A percentile compares a stretch with the other conserved stretches of the same genome.
Evolutionary conservation across 345 rosid species (phyloP).

Genomic region (Geranium rotundifolium): DNA sequence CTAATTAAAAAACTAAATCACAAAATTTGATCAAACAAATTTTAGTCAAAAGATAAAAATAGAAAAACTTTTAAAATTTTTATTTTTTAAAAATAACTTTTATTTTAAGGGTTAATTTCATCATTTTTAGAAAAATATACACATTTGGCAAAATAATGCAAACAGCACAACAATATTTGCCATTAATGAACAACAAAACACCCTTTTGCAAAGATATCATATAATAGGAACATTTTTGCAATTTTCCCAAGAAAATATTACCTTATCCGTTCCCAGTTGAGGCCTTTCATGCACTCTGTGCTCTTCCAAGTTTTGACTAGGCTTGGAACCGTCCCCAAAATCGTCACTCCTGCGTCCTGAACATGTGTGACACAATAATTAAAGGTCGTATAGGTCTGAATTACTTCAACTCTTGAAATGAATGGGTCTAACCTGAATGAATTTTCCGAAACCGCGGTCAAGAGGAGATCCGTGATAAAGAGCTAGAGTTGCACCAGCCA

Average conservation of each 20-base stretch:
- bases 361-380: neutral
- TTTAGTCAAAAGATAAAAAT: no score
- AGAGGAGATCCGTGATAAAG: conserved; percentile 90
- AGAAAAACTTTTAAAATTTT: no score
- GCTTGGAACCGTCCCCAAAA: conserved; percentile 87
- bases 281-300: conserved; percentile 52
- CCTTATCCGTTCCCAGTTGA: conserved; percentile 74
- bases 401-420: neutral
- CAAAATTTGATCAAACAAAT: no score
- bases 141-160: no score
- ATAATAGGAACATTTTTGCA: no score
- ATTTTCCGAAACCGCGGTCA: conserved; percentile 68
- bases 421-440: conserved; percentile 47
- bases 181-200: no score
- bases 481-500: conserved; percentile 73
- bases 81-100: no score
- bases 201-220: no score
- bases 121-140: no score
- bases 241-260: conserved; percentile 9
- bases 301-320: conserved; percentile 81
- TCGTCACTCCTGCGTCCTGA: conserved; percentile 82
- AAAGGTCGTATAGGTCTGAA: neutral
- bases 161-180: no score
- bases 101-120: no score
- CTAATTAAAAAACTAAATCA: no score